Conservation (phyloP, 108 stramenopile genomes). For the Seminavis robusta region DNA sequence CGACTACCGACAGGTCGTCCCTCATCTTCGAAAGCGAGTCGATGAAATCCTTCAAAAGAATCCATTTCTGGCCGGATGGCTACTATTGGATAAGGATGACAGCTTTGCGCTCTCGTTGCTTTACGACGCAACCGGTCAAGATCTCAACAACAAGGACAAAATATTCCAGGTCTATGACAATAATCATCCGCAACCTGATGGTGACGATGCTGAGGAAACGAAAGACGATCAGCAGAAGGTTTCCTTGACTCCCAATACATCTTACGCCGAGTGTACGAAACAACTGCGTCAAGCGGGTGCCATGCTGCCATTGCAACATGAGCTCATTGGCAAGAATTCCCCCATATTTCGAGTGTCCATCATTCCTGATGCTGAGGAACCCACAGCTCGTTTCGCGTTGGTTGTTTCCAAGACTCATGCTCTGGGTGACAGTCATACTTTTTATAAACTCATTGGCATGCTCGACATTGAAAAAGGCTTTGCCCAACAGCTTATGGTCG, state of each 20-base stretch:
- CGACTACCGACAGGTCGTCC: too few relatives aligned
- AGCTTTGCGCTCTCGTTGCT: neutral
- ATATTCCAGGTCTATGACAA: neutral
- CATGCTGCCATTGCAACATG: neutral
- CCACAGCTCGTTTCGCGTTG: constrained; percentile 10
- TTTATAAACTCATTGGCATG: constrained; percentile 23
- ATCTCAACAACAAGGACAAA: neutral
- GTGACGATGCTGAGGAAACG: too few relatives aligned
- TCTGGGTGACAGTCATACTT: constrained; percentile 26
- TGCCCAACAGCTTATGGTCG: too few relatives aligned
- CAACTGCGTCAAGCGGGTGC: neutral
- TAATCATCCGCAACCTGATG: neutral
- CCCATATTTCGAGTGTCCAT: constrained; percentile 7
- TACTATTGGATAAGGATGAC: neutral
- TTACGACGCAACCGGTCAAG: neutral
- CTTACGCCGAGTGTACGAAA: neutral
- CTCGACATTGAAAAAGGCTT: too few relatives aligned
- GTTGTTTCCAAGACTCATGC: constrained; percentile 20
- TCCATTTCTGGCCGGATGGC: neutral
- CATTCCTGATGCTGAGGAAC: constrained; percentile 8
- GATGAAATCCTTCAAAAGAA: too few relatives aligned
- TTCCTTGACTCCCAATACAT: neutral
- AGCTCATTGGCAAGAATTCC: neutral
- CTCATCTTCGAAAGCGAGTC: too few relatives aligned
- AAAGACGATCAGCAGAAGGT: too few relatives aligned